These are phyloP conservation scores for Mycogone perniciosa DNA, from an alignment of 2,329 filamentous ascomycete species.

Conservation along the genomic window DNA sequence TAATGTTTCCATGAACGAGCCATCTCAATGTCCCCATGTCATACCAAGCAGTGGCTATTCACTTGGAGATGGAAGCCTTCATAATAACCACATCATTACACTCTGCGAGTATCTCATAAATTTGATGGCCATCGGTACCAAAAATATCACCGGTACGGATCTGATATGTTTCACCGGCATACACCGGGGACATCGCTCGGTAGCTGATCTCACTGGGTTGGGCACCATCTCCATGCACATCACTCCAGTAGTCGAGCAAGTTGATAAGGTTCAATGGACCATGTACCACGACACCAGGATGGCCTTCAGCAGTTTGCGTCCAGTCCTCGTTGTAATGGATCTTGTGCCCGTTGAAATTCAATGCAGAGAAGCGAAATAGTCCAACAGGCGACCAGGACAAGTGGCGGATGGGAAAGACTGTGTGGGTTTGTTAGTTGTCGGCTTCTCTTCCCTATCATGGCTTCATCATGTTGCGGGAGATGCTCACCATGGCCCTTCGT, in stretches of 20 bases:
- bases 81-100: constrained; percentile 32
- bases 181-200: constrained; percentile 62
- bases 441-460: background rate
- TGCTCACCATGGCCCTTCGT: constrained; percentile 14
- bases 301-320: constrained; percentile 58
- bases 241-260: constrained; percentile 62
- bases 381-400: constrained; percentile 40
- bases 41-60: too few species aligned
- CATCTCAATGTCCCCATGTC: too few species aligned
- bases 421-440: background rate
- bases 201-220: constrained; percentile 48
- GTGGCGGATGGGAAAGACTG: constrained; percentile 21
- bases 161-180: constrained; percentile 57
- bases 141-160: constrained; percentile 48
- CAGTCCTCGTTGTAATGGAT: constrained; percentile 74
- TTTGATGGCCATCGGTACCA: constrained; percentile 25
- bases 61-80: constrained; percentile 26
- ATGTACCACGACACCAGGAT: constrained; percentile 68
- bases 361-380: constrained; percentile 75
- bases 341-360: constrained; percentile 81
- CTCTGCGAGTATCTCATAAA: constrained; percentile 44
- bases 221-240: constrained; percentile 34
- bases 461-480: background rate
- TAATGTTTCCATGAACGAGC: too few species aligned
- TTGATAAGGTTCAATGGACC: constrained; percentile 71